Evolutionary conservation across 345 rosid species (phyloP), one percentile per base, ranked within the genome.

Genomic region (Lepidium didymum): DNA sequence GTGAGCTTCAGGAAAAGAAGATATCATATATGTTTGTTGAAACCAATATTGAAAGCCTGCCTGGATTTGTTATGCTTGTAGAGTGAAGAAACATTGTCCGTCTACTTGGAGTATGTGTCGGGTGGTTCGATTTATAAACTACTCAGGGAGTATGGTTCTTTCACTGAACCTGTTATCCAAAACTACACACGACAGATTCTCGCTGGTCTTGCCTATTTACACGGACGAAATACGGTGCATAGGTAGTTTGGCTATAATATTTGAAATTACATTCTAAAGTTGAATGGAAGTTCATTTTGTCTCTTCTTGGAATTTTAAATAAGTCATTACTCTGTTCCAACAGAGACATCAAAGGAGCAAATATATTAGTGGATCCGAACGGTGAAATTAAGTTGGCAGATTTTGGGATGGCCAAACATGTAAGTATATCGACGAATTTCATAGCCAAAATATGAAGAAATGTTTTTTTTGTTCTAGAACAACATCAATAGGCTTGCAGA

Each of bases 401-500:
- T 77, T 93, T 93, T 71, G 99, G 99, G 81, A 93, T 93, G 97
- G 96, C 99, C 62, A 93, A 87, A 77, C 97, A 88, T 80, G 99
- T 93, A 88, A 61, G 84, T 61, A 62, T 56, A 14, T 45, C 11
- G 8, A 23, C 25, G 29, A 10, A 18, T n/a, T 44, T 41, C 35
- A 13, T 49, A 50, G 40, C 43, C 51, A 38, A 18, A 37, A 59
- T 12, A 69, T 59, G 41, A 23, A 53, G 11, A 44, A 43, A 52
- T 40, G 35, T 14, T 23, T 56, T 16, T 64, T 52, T 16, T 33
- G 14, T 13, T 21, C 50, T 34, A 7, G 6, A 44, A 27, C 7
- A 6, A 25, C 64, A 54, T 38, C 41, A 12, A 35, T 15, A 27
- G 34, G 38, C 49, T 42, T 56, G 36, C 53, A 9, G 31, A 43